Evolutionary conservation across 2,329 filamentous ascomycete species (phyloP).

Genomic region (Stachybotrys chlorohalonatus): DNA sequence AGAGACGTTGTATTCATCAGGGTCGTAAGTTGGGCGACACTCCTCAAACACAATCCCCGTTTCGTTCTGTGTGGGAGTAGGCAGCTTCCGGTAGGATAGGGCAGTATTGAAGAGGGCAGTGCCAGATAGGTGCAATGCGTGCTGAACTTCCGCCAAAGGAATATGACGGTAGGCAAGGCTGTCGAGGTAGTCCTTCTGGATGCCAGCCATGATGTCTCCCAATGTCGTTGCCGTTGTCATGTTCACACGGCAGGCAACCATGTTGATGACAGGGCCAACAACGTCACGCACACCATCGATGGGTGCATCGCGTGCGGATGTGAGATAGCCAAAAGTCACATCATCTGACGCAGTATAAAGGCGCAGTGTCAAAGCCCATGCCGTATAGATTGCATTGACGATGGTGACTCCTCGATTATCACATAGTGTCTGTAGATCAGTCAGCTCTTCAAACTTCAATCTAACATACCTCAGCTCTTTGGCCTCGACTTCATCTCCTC

Average conservation of each 20-base stretch:
- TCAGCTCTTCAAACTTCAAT: constrained; percentile 8
- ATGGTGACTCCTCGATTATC: constrained; percentile 1
- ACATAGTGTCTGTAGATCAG: constrained; percentile 2
- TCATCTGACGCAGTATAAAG: constrained; percentile 34
- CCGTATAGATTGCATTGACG: constrained; percentile 9
- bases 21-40: constrained; percentile 11
- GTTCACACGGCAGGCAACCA: constrained; percentile 41
- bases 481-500: not conserved
- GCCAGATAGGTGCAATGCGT: constrained; percentile 11
- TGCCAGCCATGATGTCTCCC: constrained; percentile 22
- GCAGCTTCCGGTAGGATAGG: constrained; percentile 12
- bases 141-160: constrained; percentile 9
- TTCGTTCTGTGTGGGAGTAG: constrained; percentile 1
- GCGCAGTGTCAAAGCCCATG: constrained; percentile 10
- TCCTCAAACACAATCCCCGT: constrained; percentile 11
- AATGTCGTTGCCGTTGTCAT: constrained; percentile 12
- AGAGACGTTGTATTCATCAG: constrained; percentile 12
- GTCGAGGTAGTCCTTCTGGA: constrained; percentile 17
- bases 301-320: constrained; percentile 41
- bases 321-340: constrained; percentile 44
- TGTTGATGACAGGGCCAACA: constrained; percentile 46
- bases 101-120: constrained; percentile 14
- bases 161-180: constrained; percentile 2
- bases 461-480: constrained; percentile 9
- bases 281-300: constrained; percentile 36